Base-by-base conservation (phyloP, 345 rosid species). In the Sonneratia alba region DNA sequence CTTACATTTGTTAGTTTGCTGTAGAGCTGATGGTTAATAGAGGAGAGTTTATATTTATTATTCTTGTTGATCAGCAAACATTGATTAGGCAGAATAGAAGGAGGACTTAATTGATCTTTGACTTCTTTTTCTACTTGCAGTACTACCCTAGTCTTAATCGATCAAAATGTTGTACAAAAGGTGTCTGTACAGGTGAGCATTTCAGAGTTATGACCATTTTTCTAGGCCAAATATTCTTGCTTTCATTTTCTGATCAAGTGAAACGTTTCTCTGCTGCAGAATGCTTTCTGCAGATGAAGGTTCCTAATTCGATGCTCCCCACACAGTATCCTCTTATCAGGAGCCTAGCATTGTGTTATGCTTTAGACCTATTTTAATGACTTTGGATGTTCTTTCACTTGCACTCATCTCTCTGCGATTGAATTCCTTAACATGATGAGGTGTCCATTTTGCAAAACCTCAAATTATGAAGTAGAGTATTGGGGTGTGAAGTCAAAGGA, bases 201-300 rank as follows among this genome's bases (percentile, higher is more conserved):
- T 62, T 62, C 38, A 62, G 13, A 62, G 7, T 57, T 57, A n/a
- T 34, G 7, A 11, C 3, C 4, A 27, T 62, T 62, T 34, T 1
- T 3, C 38, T 62, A 6, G 66, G 66, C 19, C 9, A 62, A 62
- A 10, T 14, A n/a, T 62, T 62, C 38, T 62, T 34, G 27, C 66
- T 32, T 27, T 62, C 38, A 62, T 27, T 61, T 62, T 3, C 66
- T 13, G 32, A 62, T 14, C 7, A 32, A 27, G 18, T 4, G 13
- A 47, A 34, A 7, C 67, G 71, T 42, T 67, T 67, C 34, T 75
- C 72, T 79, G 77, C 47, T 68, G 75, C 88, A 96, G 99, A 96
- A 84, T 96, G 99, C 81, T 96, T 96, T 83, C 86, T 96, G 83
- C 98, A 91, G 84, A 92, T 96, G 99, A 96, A 96, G 84, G 90